Evolutionary conservation across 495 filamentous ascomycete genomes (phyloP).

Genomic region (Polyplosphaeria fusca): DNA sequence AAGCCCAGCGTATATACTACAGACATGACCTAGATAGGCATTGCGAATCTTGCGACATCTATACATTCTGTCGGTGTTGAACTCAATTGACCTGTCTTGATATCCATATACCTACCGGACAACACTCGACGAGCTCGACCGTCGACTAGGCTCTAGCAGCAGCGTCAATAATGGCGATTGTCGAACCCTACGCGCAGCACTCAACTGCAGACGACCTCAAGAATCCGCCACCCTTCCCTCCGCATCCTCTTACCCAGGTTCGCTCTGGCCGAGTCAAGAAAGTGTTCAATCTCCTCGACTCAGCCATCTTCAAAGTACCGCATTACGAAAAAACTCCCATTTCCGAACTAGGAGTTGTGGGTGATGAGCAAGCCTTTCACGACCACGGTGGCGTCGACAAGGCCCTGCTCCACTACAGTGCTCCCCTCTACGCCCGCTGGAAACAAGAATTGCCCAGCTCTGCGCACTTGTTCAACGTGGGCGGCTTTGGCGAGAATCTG

Average conservation of each 20-base stretch:
- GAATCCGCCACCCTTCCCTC: constrained; percentile 16
- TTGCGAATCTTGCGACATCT: too few relatives aligned
- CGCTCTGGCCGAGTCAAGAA: constrained; percentile 52
- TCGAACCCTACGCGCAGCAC: too few relatives aligned
- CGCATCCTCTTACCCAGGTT: constrained; percentile 51
- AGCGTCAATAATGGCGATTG: too few relatives aligned
- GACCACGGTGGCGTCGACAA: constrained; percentile 56
- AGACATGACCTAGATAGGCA: too few relatives aligned
- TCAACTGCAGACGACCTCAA: not conserved
- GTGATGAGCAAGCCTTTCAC: constrained; percentile 55
- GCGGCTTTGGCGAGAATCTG: constrained; percentile 59
- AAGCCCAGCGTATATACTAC: too few relatives aligned
- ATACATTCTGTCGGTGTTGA: too few relatives aligned
- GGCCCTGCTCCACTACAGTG: constrained; percentile 57
- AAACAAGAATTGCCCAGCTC: constrained; percentile 45
- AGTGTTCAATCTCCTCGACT: constrained; percentile 43
- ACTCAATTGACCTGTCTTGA: too few relatives aligned
- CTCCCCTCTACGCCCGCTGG: constrained; percentile 53
- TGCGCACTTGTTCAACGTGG: constrained; percentile 46
- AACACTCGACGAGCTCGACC: too few relatives aligned
- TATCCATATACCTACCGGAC: too few relatives aligned
- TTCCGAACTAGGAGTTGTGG: constrained; percentile 46
- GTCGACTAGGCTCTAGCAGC: too few relatives aligned
- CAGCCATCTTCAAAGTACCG: constrained; percentile 53
- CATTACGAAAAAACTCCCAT: constrained; percentile 43